Evolutionary conservation across 1,284 basidiomycete species (phyloP), one percentile per base, ranked within the genome.

Genomic region (Apiotrichum veenhuisii): DNA sequence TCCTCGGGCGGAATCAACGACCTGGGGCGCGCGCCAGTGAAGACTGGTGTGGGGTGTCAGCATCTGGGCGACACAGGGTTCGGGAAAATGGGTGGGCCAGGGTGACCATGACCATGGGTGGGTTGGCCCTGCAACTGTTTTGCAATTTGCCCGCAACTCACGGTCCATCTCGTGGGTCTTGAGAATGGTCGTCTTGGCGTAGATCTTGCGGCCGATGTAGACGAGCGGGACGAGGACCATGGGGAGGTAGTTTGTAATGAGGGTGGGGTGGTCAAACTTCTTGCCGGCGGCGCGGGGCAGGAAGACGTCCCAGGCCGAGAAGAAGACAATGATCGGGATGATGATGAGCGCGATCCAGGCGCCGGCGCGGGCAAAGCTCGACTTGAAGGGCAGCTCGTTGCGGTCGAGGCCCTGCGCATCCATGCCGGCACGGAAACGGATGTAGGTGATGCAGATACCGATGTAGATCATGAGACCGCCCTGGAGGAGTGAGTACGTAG

Each of bases 141-240:
- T n/a, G n/a, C n/a, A n/a, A n/a, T n/a, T n/a, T n/a, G 15, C 15
- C 15, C 36, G 36, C 3, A 12, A 41, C 40, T 41, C 20, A 41
- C 40, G 54, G 48, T 64, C 63, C 43, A 64, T 57, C 18, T 62
- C 55, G 18, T 34, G 22, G 17, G 51, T 27, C n/a, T 37, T 38
- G 18, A 62, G 48, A 30, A 52, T 50, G n/a, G 30, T 52, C 23
- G 62, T 64, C 56, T 57, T 64, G 20, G 44, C 68, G 26, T 42
- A 49, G 43, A 64, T 8, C 57, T 66, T 66, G 49, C 64, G 57
- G 44, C 52, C 82, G 45, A 82, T 12, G 73, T 88, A 92, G 41
- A 91, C 69, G 50, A 89, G 61, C 18, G 87, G 85, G 82, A 90
- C 91, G 46, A 87, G 63, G 15, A 75, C 73, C 43, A 90, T 77